Evolutionary conservation across 371 early-diverging fungal genomes (phyloP), one percentile per base, ranked within the genome.

Genomic region (Choanephora cucurbitarum): DNA sequence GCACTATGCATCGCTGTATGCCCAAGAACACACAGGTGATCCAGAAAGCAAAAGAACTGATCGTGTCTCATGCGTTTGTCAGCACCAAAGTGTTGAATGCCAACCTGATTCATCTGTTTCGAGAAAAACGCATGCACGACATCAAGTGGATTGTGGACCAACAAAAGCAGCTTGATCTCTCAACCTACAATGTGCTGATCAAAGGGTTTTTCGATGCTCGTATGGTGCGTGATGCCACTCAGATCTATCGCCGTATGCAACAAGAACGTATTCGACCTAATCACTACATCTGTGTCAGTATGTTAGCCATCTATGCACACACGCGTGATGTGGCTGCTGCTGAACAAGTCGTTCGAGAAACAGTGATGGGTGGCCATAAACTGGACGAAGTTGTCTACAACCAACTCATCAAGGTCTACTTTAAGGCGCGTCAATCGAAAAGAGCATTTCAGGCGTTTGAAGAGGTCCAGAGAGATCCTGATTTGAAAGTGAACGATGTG

Each of bases 391-490:
- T 41, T 3, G 34, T 72, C 14, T 79, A 73, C 43, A 75, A 68
- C 34, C 72, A 73, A 40, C 41, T 79, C 15, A 70, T 79, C 58
- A 75, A 73, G 23, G 72, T 75, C 0, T 79, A 75, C 28, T 70
- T 79, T 42, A 69, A 72, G 42, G 47, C 57, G 13, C 44, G 73
- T 8, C 42, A 52, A 8, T 34, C 64, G 6, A 28, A 44, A 5
- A 72, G 66, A 23, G 79, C 79, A 11, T 60, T 79, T 13, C 40
- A 63, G 28, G 57, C 60, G 1, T 79, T 75, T 37, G 52, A 71
- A 24, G 62, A 64, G 6, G 51, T 79, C 3, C 72, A 79, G 43
- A 58, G 57, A 23, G 52, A 73, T 31, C 67, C 65, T 2, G 41
- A 42, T 5, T 48, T 72, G 10, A 21, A 66, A 14, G 46, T 79